Conservation (phyloP, 805 yeast species). For the Metschnikowia dekortorum region DNA sequence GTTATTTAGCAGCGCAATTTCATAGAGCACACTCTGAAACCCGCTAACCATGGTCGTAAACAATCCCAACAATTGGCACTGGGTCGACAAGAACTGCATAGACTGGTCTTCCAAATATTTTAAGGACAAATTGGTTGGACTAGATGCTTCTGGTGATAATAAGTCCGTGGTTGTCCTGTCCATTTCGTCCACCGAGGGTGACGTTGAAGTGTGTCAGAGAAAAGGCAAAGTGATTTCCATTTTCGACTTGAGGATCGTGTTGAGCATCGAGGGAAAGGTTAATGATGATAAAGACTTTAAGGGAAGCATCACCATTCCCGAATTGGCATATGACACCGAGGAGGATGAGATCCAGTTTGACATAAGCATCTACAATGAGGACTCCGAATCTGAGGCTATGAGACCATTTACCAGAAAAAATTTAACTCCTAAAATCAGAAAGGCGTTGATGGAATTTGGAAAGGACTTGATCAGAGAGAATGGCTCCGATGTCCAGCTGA, state of each 20-base stretch:
- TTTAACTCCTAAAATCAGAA: slow-evolving; percentile 68
- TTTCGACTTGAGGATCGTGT: slow-evolving; percentile 70
- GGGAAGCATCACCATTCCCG: slow-evolving; percentile 84
- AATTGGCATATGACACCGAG: slow-evolving; percentile 88
- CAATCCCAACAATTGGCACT: slow-evolving; percentile 99
- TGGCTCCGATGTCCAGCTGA: slow-evolving; percentile 85
- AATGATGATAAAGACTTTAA: slow-evolving; percentile 33
- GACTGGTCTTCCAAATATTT: slow-evolving; percentile 86
- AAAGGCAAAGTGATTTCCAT: slow-evolving; percentile 93
- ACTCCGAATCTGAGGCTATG: slow-evolving; percentile 44
- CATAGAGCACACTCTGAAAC: not conserved
- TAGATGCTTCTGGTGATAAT: slow-evolving; percentile 32
- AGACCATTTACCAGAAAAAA: slow-evolving; percentile 46
- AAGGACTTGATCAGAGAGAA: slow-evolving; percentile 68
- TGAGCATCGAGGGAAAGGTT: slow-evolving; percentile 50
- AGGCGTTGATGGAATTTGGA: slow-evolving; percentile 62
- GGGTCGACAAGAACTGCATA: slow-evolving; percentile 97
- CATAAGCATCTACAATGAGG: slow-evolving; percentile 58
- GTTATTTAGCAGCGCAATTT: not conserved
- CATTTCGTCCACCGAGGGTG: slow-evolving; percentile 77
- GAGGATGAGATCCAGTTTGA: slow-evolving; percentile 83
- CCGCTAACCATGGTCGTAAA: slow-evolving; percentile 70
- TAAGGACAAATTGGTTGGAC: slow-evolving; percentile 51
- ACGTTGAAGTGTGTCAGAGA: slow-evolving; percentile 94
- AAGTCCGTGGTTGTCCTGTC: slow-evolving; percentile 33